Conservation (phyloP, 805 yeast species). For the Phaffomyces thermotolerans region DNA sequence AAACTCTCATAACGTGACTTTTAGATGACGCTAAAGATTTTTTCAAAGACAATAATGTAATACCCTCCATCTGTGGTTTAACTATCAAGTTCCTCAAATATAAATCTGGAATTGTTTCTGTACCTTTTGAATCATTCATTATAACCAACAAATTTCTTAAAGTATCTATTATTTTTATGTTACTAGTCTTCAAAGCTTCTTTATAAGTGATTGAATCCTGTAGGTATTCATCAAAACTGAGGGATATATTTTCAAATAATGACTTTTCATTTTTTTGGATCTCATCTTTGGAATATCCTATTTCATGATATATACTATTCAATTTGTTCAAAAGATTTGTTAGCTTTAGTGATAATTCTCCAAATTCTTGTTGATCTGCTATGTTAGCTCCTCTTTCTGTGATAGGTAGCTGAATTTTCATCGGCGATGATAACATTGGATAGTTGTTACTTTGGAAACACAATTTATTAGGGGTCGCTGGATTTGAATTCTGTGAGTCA, state of each 20-base stretch:
- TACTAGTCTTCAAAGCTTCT: constrained; percentile 24
- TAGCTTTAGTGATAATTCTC: constrained; percentile 14
- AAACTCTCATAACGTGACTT: constrained; percentile 25
- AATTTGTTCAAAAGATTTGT: constrained; percentile 29
- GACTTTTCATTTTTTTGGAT: constrained; percentile 41
- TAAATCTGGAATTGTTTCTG: constrained; percentile 33
- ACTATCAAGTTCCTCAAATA: constrained; percentile 32
- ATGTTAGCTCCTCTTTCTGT: constrained; percentile 1
- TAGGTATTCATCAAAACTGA: constrained; percentile 38
- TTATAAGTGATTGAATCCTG: constrained; percentile 31
- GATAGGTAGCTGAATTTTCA: constrained; percentile 13
- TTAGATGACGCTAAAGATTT: constrained; percentile 27
- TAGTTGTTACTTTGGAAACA: constrained; percentile 1
- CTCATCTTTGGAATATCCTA: constrained; percentile 49
- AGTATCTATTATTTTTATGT: constrained; percentile 21
- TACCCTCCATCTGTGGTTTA: constrained; percentile 17
- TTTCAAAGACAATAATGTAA: constrained; percentile 28
- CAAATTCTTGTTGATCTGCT: constrained; percentile 8
- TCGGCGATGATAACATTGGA: constrained; percentile 20
- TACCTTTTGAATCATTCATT: constrained; percentile 31
- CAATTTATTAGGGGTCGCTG: neutral
- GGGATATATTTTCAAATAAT: constrained; percentile 42
- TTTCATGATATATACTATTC: constrained; percentile 40
- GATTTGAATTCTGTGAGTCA: neutral
- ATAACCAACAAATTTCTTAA: constrained; percentile 26